Base-by-base conservation (phyloP, 768 basidiomycete species). In the Rhodotorula taiwanensis region DNA sequence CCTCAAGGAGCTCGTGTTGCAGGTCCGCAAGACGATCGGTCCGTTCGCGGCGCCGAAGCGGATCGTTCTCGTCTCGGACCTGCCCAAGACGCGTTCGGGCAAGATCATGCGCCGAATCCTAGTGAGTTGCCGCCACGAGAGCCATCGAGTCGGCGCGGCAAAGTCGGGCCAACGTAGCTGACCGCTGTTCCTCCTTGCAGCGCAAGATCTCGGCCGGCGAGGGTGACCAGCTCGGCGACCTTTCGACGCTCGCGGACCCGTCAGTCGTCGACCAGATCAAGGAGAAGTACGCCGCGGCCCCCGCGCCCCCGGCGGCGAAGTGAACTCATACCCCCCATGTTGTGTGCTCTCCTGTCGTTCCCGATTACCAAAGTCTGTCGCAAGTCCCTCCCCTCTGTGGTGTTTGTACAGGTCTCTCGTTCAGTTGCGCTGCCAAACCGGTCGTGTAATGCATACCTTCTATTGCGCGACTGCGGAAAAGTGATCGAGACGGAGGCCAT, bases 61-160 rank as follows among this genome's bases (percentile, higher is more conserved):
- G 79, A 83, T 94, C 16, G 21, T 44, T 23, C 71, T 39, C 36
- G 36, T 39, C 36, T 10, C 36, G 10, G 36, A 39, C 36, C 16
- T 39, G 36, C 36, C 36, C 10, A 39, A 39, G 83, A 97, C 94
- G 39, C 81, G 94, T 51, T 88, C 86, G 21, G 93, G 93, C 47
- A 98, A 98, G 87, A 90, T 92, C 76, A 93, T 97, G 88, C 84
- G 94, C 49, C 84, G 94, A 55, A 88, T 95, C 67, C 83, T 98
- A n/a, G 45, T 47, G 11, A 16, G 45, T 47, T n/a, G n/a, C n/a
- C n/a, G n/a, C n/a, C n/a, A n/a, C n/a, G n/a, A n/a, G n/a, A n/a
- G n/a, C n/a, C n/a, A n/a, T n/a, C n/a, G n/a, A n/a, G n/a, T n/a
- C n/a, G n/a, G n/a, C n/a, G n/a, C n/a, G n/a, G n/a, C n/a, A n/a